A percentile compares a stretch with the other conserved stretches of the same genome.
phyloP scores from a whole-genome alignment of 768 basidiomycete genomes.

The Royoungia palumana region DNA sequence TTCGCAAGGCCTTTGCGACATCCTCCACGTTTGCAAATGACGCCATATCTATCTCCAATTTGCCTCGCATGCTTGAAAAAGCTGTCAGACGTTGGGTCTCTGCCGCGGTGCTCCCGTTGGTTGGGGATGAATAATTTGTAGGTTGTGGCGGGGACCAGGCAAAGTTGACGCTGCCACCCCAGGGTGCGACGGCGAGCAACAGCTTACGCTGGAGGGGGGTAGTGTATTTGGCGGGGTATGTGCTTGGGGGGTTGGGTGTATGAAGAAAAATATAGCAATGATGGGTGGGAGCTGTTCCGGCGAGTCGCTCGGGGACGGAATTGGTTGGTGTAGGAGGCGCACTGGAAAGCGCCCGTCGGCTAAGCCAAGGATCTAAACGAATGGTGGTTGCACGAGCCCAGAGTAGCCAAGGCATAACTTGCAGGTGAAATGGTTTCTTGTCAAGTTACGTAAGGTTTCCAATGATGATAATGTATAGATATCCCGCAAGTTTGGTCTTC shows the following conservation, averaged over 20 bases:
- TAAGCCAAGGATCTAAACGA: neutral
- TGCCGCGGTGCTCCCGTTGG: conserved; percentile 4
- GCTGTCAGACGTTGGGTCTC: conserved; percentile 43
- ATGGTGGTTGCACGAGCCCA: neutral
- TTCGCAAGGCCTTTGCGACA: conserved; percentile 34
- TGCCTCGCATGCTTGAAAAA: conserved; percentile 47
- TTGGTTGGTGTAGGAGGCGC: neutral
- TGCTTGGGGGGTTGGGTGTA: conserved; percentile 43
- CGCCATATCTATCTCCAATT: conserved; percentile 48
- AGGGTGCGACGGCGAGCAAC: conserved; percentile 40
- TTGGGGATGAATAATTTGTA: conserved; percentile 2
- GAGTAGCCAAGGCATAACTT: too few species aligned
- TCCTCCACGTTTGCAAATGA: conserved; percentile 49
- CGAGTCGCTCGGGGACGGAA: conserved; percentile 26
- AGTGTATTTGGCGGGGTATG: conserved; percentile 45
- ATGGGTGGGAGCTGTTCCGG: conserved; percentile 54
- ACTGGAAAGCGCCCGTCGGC: conserved; percentile 8
- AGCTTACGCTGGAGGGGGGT: conserved; percentile 52
- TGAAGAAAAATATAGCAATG: conserved; percentile 55
- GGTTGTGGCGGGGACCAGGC: conserved; percentile 43
- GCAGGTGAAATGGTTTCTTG: too few species aligned
- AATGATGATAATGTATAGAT: too few species aligned
- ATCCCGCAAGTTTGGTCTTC: too few species aligned
- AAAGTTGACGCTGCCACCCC: conserved; percentile 61
- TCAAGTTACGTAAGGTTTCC: too few species aligned